phyloP scores from a whole-genome alignment of 1,284 basidiomycete genomes.

The Stygiomarasmius scandens region DNA sequence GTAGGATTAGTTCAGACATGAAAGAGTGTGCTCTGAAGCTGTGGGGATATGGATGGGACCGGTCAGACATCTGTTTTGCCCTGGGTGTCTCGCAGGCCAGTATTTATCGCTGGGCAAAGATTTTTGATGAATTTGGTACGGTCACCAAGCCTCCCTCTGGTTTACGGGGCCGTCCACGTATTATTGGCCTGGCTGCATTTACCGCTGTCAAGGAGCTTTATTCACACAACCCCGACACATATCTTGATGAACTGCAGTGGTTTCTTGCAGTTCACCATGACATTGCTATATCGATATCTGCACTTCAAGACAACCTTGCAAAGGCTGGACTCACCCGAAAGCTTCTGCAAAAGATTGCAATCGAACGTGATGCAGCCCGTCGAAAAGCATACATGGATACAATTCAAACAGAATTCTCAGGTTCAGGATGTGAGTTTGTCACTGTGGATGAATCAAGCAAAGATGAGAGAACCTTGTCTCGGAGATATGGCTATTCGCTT shows the following conservation, averaged over 20 bases:
- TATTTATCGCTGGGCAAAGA: conserved; percentile 22
- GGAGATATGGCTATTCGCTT: conserved; percentile 3
- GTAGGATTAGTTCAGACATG: neutral
- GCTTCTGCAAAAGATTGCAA: conserved; percentile 15
- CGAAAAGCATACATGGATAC: neutral
- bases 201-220: neutral
- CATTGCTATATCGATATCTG: conserved; percentile 12
- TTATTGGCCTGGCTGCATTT: neutral
- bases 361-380: conserved; percentile 8
- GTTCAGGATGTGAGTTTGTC: conserved; percentile 8
- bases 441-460: conserved; percentile 14
- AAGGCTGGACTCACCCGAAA: conserved; percentile 15
- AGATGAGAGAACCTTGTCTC: conserved; percentile 4
- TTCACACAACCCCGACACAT: conserved; percentile 11
- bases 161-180: conserved; percentile 11
- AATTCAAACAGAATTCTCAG: neutral
- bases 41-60: conserved; percentile 23
- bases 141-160: conserved; percentile 11
- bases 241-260: conserved; percentile 15
- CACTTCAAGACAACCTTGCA: conserved; percentile 11
- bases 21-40: conserved; percentile 5
- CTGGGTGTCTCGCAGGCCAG: conserved; percentile 24
- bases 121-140: conserved; percentile 17
- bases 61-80: conserved; percentile 15
- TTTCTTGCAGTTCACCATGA: conserved; percentile 19